Evolutionary conservation across 1,284 basidiomycete genomes (phyloP).

Genomic region (Pseudozyma sp.): DNA sequence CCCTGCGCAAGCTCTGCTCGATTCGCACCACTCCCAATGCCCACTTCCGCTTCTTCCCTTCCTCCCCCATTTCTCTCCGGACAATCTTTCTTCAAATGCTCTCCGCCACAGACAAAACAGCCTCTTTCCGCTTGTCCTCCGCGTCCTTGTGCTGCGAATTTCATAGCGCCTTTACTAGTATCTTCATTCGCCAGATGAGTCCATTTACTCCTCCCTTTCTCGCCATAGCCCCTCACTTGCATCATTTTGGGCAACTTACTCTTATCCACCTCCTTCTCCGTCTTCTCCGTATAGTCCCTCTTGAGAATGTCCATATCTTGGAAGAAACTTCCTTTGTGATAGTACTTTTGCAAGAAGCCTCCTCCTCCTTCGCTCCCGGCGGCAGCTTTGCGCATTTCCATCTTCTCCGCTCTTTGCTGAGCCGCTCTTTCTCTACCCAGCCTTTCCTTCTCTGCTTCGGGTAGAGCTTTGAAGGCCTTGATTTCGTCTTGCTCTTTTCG

Average conservation of each 20-base stretch:
- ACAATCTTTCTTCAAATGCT: constrained; percentile 67
- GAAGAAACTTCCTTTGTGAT: constrained; percentile 99
- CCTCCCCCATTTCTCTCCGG: constrained; percentile 41
- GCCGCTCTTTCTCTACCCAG: constrained; percentile 34
- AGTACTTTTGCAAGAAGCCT: constrained; percentile 93
- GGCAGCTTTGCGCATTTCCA: constrained; percentile 81
- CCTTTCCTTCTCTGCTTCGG: constrained; percentile 81
- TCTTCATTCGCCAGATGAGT: constrained; percentile 90
- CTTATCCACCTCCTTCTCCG: constrained; percentile 83
- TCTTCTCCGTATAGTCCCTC: constrained; percentile 89
- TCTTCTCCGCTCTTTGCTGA: constrained; percentile 19
- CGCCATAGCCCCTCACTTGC: constrained; percentile 97
- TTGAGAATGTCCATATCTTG: constrained; percentile 87
- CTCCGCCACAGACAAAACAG: constrained; percentile 81
- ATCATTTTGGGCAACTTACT: constrained; percentile 89
- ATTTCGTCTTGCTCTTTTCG: constrained; percentile 89
- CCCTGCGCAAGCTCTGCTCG: background rate
- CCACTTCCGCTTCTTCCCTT: constrained; percentile 5
- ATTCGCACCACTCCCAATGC: constrained; percentile 20
- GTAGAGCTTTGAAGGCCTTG: constrained; percentile 87
- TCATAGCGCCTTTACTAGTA: constrained; percentile 73
- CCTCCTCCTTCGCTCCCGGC: constrained; percentile 67
- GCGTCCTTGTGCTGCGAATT: constrained; percentile 49
- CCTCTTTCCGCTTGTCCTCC: constrained; percentile 74
- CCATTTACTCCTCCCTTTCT: constrained; percentile 85